These are phyloP conservation scores for Ophiostoma australiae DNA, from an alignment of 2,329 filamentous ascomycete genomes.

Conservation along the genomic window DNA sequence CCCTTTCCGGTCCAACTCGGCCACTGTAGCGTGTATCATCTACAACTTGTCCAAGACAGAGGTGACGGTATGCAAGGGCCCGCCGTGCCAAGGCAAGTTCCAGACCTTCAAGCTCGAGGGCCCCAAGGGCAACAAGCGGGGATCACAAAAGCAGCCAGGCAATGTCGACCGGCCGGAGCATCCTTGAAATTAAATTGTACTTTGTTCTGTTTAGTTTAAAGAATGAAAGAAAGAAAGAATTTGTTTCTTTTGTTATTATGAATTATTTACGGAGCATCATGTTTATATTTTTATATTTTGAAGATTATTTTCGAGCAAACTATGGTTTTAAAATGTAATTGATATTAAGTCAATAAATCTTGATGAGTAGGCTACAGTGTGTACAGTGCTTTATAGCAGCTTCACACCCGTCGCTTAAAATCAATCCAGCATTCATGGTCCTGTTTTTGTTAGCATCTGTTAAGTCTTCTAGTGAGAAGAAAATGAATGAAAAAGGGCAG, in stretches of 20 bases:
- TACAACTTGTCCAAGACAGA: conserved; percentile 28
- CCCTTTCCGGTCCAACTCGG: conserved; percentile 22
- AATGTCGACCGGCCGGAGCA: conserved; percentile 1
- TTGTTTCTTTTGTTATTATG: too few relatives aligned
- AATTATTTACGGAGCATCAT: too few relatives aligned
- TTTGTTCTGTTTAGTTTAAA: too few relatives aligned
- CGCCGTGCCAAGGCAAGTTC: conserved; percentile 29
- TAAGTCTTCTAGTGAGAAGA: too few relatives aligned
- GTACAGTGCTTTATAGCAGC: neutral
- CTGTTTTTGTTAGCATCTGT: conserved; percentile 18
- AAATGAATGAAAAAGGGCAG: neutral
- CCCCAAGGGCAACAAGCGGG: conserved; percentile 18
- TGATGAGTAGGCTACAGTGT: too few relatives aligned
- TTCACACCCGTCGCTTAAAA: conserved; percentile 18
- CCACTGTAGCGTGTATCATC: conserved; percentile 30
- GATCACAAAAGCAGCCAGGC: conserved; percentile 14
- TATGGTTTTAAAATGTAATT: too few relatives aligned
- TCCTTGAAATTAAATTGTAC: too few relatives aligned
- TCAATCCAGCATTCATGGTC: conserved; percentile 29
- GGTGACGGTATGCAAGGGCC: conserved; percentile 29
- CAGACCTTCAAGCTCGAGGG: conserved; percentile 23
- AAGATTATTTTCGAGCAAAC: too few relatives aligned
- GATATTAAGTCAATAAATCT: neutral
- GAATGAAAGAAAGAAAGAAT: too few relatives aligned
- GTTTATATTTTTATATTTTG: too few relatives aligned